Conservation (phyloP, 257 asterid genomes). For the Coffea eugenioides region DNA sequence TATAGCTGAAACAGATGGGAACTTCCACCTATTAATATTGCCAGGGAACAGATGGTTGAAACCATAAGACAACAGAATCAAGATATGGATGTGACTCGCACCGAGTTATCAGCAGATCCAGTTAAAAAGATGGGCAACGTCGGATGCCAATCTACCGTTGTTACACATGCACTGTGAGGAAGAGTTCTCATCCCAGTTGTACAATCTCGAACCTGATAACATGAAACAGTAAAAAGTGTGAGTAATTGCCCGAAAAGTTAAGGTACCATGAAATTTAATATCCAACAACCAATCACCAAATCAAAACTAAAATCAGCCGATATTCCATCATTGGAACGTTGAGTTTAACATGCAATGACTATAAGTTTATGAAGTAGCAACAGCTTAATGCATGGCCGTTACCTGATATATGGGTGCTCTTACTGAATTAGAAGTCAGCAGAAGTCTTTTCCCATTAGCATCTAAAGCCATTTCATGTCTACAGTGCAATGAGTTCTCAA, state of each 20-base stretch:
- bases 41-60: background rate
- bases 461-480: slow-evolving; percentile 85
- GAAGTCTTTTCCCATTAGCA: slow-evolving; percentile 72
- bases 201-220: slow-evolving; percentile 56
- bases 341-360: background rate
- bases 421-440: slow-evolving; percentile 69
- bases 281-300: background rate
- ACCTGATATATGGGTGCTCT: slow-evolving; percentile 87
- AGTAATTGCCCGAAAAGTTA: background rate
- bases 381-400: slow-evolving; percentile 12
- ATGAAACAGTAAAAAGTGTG: slow-evolving; percentile 1
- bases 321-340: background rate
- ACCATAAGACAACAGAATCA: slow-evolving; percentile 25
- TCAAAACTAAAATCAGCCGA: background rate
- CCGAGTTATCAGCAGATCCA: slow-evolving; percentile 91
- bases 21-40: background rate
- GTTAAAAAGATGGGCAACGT: slow-evolving; percentile 77
- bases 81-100: slow-evolving; percentile 61
- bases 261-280: background rate
- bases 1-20: background rate
- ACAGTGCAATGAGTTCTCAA: slow-evolving; percentile 38
- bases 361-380: background rate
- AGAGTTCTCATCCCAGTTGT: slow-evolving; percentile 63
- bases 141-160: slow-evolving; percentile 98
- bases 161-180: slow-evolving; percentile 64